Conservation (phyloP, 345 rosid species). For the Camelina neglecta region DNA sequence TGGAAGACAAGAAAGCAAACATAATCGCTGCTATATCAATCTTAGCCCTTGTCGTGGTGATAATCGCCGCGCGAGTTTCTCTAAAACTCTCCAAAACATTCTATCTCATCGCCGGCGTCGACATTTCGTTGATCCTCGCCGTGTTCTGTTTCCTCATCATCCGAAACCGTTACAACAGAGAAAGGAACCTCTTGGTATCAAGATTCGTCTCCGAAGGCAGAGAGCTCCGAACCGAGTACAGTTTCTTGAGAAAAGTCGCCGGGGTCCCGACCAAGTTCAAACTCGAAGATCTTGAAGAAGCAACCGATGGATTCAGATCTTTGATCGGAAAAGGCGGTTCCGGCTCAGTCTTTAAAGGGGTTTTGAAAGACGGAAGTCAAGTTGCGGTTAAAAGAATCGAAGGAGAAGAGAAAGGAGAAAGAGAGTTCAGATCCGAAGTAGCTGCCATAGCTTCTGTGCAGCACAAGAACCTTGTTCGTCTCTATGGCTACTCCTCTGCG, state of each 20-base stretch:
- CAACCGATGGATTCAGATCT: constrained; percentile 65
- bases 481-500: constrained; percentile 58
- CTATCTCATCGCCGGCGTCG: constrained; percentile 69
- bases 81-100: constrained; percentile 70
- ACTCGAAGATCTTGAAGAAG: constrained; percentile 74
- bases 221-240: constrained; percentile 82
- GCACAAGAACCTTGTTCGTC: constrained; percentile 67
- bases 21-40: constrained; percentile 46
- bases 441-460: constrained; percentile 75
- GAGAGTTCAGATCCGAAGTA: constrained; percentile 70
- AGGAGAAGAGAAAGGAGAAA: constrained; percentile 66
- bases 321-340: constrained; percentile 70
- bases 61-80: constrained; percentile 51
- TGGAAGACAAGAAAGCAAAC: constrained; percentile 79
- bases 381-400: constrained; percentile 75
- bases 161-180: constrained; percentile 52
- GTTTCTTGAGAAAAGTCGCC: constrained; percentile 83
- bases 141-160: constrained; percentile 53
- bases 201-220: constrained; percentile 58
- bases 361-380: constrained; percentile 54
- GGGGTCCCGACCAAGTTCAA: constrained; percentile 74
- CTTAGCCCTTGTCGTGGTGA: constrained; percentile 46
- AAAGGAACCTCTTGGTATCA: constrained; percentile 52
- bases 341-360: constrained; percentile 68
- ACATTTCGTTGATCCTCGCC: constrained; percentile 61